Conservation (phyloP, 2,329 filamentous ascomycete genomes). For the Arthrobotrys sinensis region DNA sequence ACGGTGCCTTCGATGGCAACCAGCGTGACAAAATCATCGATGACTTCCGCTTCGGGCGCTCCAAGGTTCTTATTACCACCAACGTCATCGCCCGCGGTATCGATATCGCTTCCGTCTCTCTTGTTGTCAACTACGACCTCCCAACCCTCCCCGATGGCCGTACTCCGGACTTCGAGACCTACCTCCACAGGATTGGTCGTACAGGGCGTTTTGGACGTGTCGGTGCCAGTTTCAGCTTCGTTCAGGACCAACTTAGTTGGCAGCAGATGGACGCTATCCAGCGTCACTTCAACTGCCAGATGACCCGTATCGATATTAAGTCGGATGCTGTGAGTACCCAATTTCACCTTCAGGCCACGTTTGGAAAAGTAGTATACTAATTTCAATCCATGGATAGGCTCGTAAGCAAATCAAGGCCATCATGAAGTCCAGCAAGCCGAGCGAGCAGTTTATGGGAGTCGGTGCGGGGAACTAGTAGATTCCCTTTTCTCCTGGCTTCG, state of each 20-base stretch:
- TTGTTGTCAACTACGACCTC: conserved; percentile 98
- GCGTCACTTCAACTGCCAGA: conserved; percentile 82
- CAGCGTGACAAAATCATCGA: conserved; percentile 88
- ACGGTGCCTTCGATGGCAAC: conserved; percentile 86
- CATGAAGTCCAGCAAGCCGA: conserved; percentile 39
- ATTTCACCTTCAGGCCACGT: not conserved
- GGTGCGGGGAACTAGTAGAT: conserved; percentile 56
- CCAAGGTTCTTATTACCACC: conserved; percentile 97
- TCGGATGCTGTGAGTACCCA: conserved; percentile 76
- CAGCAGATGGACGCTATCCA: conserved; percentile 84
- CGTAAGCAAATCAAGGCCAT: conserved; percentile 40
- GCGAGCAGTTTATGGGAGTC: conserved; percentile 61
- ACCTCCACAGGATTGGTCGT: conserved; percentile 96
- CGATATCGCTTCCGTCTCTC: conserved; percentile 89
- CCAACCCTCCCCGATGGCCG: conserved; percentile 78
- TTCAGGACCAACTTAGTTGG: conserved; percentile 88
- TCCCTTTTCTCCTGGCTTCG: conserved; percentile 1
- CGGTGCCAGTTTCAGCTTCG: conserved; percentile 94
- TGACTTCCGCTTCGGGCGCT: conserved; percentile 85
- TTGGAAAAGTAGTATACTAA: not conserved
- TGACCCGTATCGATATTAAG: conserved; percentile 87
- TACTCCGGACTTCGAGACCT: conserved; percentile 89
- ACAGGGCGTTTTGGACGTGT: conserved; percentile 97
- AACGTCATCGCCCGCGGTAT: conserved; percentile 97
- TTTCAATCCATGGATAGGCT: conserved; percentile 28